Base-by-base conservation (phyloP, 495 filamentous ascomycete species). In the Xylaria curta region DNA sequence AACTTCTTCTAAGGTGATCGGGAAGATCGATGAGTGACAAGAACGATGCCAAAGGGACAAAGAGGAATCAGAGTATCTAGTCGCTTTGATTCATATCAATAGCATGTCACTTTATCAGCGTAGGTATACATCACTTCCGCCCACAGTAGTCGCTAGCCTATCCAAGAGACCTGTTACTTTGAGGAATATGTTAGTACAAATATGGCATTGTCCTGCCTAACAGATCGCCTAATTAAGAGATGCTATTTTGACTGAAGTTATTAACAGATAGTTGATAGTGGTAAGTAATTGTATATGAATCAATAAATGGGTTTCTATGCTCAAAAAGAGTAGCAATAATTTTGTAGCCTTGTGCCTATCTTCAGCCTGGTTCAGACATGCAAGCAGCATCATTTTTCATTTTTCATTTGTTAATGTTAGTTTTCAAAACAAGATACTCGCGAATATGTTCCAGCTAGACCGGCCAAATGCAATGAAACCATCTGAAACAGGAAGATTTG, bases 81-180 rank as follows among this genome's bases (percentile, higher is more conserved):
- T 36, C 19, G 58, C 58, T 13, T 38, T 21, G 0, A 19, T 19
- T 38, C 38, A 36, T 4, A 28, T 9, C 38, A 63, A 68, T 56
- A 58, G 65, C 49, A 36, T 68, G 5, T 21, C 12, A 21, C 33
- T 58, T 58, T 68, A 33, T 36, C 49, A 46, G 49, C 65, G 49
- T 36, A 56, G 65, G 49, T 40, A 51, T 68, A 51, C 65, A 68
- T 68, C 5, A 36, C 4, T 31, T 68, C 36, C n/a, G 28, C 49
- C 65, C 65, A 58, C 24, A 42, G 2, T 13, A 42, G 36, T 42
- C 10, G 36, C 6, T 62, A 12, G 24, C 19, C 56, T 59, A 59
- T 59, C 36, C 56, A 36, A 59, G 56, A n/a, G 36, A 59, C 33
- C 10, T 33, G n/a, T 40, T 60, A 17, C 3, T 38, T 12, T 40